These are phyloP conservation scores for Flaveria trinervia DNA, from an alignment of 129 eudicot genomes.

Conservation along the genomic window DNA sequence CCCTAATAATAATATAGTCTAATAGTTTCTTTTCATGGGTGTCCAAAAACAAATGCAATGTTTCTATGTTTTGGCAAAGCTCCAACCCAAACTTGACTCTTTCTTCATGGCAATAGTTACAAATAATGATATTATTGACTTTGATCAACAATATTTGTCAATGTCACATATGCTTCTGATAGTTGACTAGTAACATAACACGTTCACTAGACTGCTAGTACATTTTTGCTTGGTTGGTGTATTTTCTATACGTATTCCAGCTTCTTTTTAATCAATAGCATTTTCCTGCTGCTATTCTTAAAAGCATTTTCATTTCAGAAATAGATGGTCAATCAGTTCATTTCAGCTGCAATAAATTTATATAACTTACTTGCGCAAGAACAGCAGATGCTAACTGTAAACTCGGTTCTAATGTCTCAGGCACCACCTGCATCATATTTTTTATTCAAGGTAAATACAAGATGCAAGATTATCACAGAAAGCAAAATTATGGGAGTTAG, in stretches of 20 bases:
- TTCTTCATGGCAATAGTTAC: neutral
- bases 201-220: neutral
- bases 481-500: slow-evolving; percentile 5
- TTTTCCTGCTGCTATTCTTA: neutral
- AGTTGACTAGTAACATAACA: neutral
- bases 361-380: slow-evolving; percentile 85
- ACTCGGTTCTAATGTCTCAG: slow-evolving; percentile 98
- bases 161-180: neutral
- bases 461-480: neutral
- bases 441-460: slow-evolving; percentile 18
- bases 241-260: neutral
- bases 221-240: neutral
- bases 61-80: slow-evolving; percentile 5
- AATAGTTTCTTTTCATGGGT: neutral
- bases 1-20: no score
- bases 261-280: neutral
- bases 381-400: slow-evolving; percentile 97
- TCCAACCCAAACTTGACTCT: neutral
- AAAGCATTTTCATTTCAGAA: neutral
- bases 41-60: slow-evolving; percentile 3
- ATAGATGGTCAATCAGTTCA: neutral
- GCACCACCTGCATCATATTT: slow-evolving; percentile 72
- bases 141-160: neutral
- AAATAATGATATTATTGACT: neutral
- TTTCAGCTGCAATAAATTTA: neutral